A percentile compares a stretch with the other conserved stretches of the same genome.
Conservation (phyloP, 2,329 filamentous ascomycete genomes). For the Acephala macrosclerotiorum region DNA sequence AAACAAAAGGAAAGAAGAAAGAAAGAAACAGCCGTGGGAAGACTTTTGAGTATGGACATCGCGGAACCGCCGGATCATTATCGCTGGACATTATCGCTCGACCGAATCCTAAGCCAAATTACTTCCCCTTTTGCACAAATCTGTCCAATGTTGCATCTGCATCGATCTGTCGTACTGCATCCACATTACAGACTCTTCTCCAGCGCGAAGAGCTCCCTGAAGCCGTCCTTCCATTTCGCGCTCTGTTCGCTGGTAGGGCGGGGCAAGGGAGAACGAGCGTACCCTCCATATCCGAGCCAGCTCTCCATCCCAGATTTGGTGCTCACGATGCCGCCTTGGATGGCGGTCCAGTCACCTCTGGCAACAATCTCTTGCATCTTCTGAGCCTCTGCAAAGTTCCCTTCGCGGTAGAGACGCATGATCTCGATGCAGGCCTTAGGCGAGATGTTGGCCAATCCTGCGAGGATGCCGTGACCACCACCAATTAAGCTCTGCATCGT, state of each 20-base stretch:
- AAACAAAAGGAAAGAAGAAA: neutral
- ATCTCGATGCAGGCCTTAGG: conserved; percentile 70
- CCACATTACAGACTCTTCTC: conserved; percentile 51
- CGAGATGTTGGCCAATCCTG: conserved; percentile 74
- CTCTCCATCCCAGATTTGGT: conserved; percentile 71
- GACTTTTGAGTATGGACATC: neutral
- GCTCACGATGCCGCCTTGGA: conserved; percentile 72
- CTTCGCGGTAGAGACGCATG: conserved; percentile 65
- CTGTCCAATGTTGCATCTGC: neutral
- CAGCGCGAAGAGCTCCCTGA: conserved; percentile 57
- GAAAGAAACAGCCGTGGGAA: neutral
- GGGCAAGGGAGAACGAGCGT: conserved; percentile 57
- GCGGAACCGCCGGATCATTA: neutral
- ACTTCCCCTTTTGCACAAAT: neutral
- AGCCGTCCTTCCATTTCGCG: conserved; percentile 61
- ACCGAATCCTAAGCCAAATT: neutral
- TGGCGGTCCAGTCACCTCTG: conserved; percentile 73
- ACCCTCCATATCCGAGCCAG: conserved; percentile 70
- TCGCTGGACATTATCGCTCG: conserved; percentile 4
- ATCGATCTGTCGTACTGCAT: neutral
- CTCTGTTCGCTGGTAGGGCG: conserved; percentile 57
- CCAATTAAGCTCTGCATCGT: conserved; percentile 73
- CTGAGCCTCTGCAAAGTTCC: conserved; percentile 65
- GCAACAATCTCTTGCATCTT: conserved; percentile 70
- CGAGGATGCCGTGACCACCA: conserved; percentile 75